Evolutionary conservation across 176 grass and related monocot genomes (phyloP).

Genomic region (Miscanthus lutarioriparius): DNA sequence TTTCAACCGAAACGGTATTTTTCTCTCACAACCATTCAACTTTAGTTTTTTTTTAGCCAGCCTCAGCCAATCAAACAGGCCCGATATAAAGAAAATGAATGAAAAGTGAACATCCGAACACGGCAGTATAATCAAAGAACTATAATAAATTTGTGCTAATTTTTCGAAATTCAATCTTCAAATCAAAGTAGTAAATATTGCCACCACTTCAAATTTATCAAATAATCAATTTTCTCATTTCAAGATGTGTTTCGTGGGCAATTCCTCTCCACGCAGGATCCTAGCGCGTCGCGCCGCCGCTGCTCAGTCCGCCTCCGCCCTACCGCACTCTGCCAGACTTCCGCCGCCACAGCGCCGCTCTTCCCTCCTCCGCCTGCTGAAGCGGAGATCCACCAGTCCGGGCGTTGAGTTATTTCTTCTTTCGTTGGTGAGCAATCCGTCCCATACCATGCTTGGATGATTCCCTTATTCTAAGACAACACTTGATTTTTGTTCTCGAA

Average conservation of each 20-base stretch:
- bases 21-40: too few relatives aligned
- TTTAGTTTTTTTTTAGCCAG: too few relatives aligned
- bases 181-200: not conserved
- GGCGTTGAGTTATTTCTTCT: not conserved
- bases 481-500: too few relatives aligned
- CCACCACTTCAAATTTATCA: not conserved
- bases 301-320: not conserved
- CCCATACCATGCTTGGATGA: not conserved
- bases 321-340: not conserved
- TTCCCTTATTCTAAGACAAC: not conserved
- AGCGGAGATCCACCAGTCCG: not conserved
- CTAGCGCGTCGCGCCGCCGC: not conserved
- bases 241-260: not conserved
- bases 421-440: not conserved
- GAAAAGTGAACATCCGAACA: too few relatives aligned
- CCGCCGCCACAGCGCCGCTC: not conserved
- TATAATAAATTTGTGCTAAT: too few relatives aligned
- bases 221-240: not conserved
- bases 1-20: too few relatives aligned
- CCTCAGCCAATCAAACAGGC: too few relatives aligned
- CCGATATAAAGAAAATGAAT: too few relatives aligned
- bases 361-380: too few relatives aligned
- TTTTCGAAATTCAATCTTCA: too few relatives aligned
- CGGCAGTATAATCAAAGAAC: too few relatives aligned
- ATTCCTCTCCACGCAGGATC: not conserved